Evolutionary conservation across 352 stramenopile species (phyloP).

Genomic region (Phytopythium montanum): DNA sequence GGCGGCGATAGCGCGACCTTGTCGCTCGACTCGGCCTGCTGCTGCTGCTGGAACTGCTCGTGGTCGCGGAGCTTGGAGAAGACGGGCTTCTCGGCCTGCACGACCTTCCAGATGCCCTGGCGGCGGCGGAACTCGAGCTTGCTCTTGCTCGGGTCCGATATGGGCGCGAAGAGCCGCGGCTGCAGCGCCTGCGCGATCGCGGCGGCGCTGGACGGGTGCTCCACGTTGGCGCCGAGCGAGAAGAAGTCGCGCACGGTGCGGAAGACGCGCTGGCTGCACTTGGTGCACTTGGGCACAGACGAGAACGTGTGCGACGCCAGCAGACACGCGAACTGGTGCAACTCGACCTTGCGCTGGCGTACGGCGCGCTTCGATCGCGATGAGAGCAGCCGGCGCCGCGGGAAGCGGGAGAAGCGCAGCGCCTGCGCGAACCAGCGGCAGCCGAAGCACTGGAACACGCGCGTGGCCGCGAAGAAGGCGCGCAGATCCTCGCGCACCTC

Average conservation of each 20-base stretch:
- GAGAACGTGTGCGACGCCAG: constrained; percentile 73
- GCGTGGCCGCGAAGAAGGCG: constrained; percentile 38
- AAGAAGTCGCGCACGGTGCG: constrained; percentile 68
- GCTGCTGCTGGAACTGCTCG: constrained; percentile 14
- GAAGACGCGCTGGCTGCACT: constrained; percentile 57
- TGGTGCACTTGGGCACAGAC: constrained; percentile 63
- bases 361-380: constrained; percentile 46
- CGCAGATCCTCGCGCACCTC: constrained; percentile 45
- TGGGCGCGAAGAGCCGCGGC: constrained; percentile 49
- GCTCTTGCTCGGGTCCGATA: constrained; percentile 67
- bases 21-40: background rate
- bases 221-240: constrained; percentile 23
- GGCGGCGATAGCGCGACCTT: constrained; percentile 1
- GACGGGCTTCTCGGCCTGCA: constrained; percentile 67
- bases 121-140: constrained; percentile 74
- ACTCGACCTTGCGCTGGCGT: constrained; percentile 32
- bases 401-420: constrained; percentile 54
- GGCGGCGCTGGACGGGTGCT: constrained; percentile 16
- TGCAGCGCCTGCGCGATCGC: constrained; percentile 29
- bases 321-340: constrained; percentile 57
- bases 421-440: constrained; percentile 71
- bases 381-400: constrained; percentile 49
- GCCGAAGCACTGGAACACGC: constrained; percentile 63
- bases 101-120: constrained; percentile 47
- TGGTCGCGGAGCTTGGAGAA: constrained; percentile 39